Evolutionary conservation across 345 rosid genomes (phyloP).

Genomic region (Aethionema arabicum): DNA sequence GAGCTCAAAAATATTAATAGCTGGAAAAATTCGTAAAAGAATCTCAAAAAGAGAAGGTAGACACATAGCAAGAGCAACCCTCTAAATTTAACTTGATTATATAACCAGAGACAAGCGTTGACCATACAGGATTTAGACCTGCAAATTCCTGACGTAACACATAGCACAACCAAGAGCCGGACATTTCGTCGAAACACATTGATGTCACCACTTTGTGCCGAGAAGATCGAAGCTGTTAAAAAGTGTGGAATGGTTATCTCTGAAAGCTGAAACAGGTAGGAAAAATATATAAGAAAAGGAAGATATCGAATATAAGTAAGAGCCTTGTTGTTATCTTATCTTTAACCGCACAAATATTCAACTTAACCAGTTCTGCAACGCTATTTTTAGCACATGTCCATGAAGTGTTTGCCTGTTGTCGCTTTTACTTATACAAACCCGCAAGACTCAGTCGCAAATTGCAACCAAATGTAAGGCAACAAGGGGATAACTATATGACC

Average conservation of each 20-base stretch:
- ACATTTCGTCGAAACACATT: slow-evolving; percentile 74
- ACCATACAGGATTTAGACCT: slow-evolving; percentile 92
- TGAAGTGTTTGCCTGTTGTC: background rate
- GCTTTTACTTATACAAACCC: background rate
- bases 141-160: slow-evolving; percentile 84
- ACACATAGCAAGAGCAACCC: slow-evolving; percentile 10
- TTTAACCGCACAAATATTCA: background rate
- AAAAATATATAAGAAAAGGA: slow-evolving; percentile 17
- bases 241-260: slow-evolving; percentile 87
- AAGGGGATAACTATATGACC: background rate
- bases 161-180: slow-evolving; percentile 61
- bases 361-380: background rate
- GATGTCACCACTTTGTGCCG: slow-evolving; percentile 73
- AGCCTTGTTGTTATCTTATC: background rate
- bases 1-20: slow-evolving; percentile 30
- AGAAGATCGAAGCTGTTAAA: slow-evolving; percentile 91
- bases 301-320: background rate
- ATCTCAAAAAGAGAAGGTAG: slow-evolving; percentile 9
- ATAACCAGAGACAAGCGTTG: slow-evolving; percentile 45
- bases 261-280: slow-evolving; percentile 63
- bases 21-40: background rate
- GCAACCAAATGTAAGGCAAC: background rate
- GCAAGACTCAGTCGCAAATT: background rate
- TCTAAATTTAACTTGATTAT: slow-evolving; percentile 15
- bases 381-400: background rate